These are phyloP conservation scores for Pleurotus pulmonarius DNA, from an alignment of 768 basidiomycete species.

Conservation along the genomic window DNA sequence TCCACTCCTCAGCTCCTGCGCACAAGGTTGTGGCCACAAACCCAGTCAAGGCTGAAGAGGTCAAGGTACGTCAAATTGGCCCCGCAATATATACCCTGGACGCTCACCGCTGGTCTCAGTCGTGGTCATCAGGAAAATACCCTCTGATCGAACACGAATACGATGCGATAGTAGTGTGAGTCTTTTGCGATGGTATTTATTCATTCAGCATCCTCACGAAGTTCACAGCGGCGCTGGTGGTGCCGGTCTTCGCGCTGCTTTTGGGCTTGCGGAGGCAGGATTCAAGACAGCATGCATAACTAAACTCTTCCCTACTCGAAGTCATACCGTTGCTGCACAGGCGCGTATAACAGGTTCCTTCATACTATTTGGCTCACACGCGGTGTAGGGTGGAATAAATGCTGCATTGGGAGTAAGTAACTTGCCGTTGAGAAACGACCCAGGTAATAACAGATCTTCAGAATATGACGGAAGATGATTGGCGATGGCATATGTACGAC, in stretches of 20 bases:
- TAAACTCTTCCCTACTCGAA: conserved; percentile 97
- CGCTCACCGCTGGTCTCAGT: conserved; percentile 33
- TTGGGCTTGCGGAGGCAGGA: conserved; percentile 96
- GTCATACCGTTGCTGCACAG: conserved; percentile 98
- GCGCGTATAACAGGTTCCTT: conserved; percentile 30
- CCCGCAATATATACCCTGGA: conserved; percentile 6
- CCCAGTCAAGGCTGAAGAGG: conserved; percentile 79
- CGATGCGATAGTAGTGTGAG: conserved; percentile 97
- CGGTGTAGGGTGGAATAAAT: conserved; percentile 88
- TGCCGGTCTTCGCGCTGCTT: conserved; percentile 96
- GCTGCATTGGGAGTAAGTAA: conserved; percentile 85
- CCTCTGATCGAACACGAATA: conserved; percentile 98
- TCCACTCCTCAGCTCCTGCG: conserved; percentile 60
- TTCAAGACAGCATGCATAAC: conserved; percentile 99
- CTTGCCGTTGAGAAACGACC: conserved; percentile 4
- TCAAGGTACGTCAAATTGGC: conserved; percentile 47
- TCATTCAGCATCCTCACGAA: neutral
- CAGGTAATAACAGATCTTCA: conserved; percentile 23
- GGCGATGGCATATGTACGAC: conserved; percentile 99
- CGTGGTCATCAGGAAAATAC: conserved; percentile 85
- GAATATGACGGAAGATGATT: conserved; percentile 99
- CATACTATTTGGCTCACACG: conserved; percentile 10
- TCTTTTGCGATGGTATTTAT: conserved; percentile 15
- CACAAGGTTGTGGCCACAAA: conserved; percentile 64
- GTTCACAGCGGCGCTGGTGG: conserved; percentile 86